A percentile compares a stretch with the other conserved stretches of the same genome.
phyloP scores from a whole-genome alignment of 2,329 filamentous ascomycete species.

The Ploettnerulaceae sp. region DNA sequence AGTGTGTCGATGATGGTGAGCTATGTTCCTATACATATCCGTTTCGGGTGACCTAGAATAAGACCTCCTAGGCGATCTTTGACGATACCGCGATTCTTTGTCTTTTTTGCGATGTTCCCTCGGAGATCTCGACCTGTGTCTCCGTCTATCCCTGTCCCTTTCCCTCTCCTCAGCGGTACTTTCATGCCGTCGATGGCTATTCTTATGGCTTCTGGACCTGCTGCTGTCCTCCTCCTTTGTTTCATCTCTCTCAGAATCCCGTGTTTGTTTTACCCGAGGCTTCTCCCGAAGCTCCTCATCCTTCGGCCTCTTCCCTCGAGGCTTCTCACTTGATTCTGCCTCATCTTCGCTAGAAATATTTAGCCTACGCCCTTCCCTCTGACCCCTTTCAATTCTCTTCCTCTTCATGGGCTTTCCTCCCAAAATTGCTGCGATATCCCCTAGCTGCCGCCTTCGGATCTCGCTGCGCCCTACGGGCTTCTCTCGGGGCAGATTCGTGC shows the following conservation, averaged over 20 bases:
- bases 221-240: slow-evolving; percentile 9
- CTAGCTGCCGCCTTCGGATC: slow-evolving; percentile 53
- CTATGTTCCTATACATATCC: slow-evolving; percentile 11
- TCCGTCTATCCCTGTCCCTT: slow-evolving; percentile 18
- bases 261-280: too few relatives aligned
- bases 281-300: neutral
- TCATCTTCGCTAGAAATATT: slow-evolving; percentile 22
- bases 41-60: slow-evolving; percentile 23
- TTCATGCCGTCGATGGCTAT: slow-evolving; percentile 33
- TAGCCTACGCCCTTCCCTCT: slow-evolving; percentile 5
- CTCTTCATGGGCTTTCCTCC: slow-evolving; percentile 35
- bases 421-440: slow-evolving; percentile 56
- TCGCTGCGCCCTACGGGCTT: slow-evolving; percentile 44
- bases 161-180: slow-evolving; percentile 20
- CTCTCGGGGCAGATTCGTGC: slow-evolving; percentile 36
- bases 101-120: slow-evolving; percentile 26
- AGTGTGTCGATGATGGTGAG: slow-evolving; percentile 11
- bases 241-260: too few relatives aligned
- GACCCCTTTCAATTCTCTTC: slow-evolving; percentile 18
- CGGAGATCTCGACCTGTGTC: slow-evolving; percentile 23
- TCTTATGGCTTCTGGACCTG: slow-evolving; percentile 15
- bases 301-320: neutral
- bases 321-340: slow-evolving; percentile 10
- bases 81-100: slow-evolving; percentile 33
- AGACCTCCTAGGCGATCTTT: slow-evolving; percentile 30